These are phyloP conservation scores for Moesziomyces parantarcticus DNA, from an alignment of 1,284 basidiomycete genomes.

Conservation along the genomic window DNA sequence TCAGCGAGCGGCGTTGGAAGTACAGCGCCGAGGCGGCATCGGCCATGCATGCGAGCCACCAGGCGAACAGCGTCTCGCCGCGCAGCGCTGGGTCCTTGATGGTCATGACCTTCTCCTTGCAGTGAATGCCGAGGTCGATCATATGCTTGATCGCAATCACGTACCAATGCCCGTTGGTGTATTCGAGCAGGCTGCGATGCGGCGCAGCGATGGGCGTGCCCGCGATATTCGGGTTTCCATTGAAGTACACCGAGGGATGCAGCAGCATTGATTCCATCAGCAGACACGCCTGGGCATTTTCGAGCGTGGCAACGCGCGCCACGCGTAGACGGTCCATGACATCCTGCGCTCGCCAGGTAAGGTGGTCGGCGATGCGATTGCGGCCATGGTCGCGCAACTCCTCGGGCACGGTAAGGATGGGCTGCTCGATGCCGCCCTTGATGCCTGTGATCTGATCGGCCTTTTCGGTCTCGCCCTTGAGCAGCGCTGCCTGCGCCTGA, in stretches of 20 bases:
- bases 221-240: constrained; percentile 28
- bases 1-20: constrained; percentile 74
- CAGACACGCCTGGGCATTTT: constrained; percentile 74
- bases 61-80: constrained; percentile 73
- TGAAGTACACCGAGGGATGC: constrained; percentile 39
- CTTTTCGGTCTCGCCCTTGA: constrained; percentile 42
- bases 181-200: constrained; percentile 29
- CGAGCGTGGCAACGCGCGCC: constrained; percentile 79
- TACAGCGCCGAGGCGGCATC: constrained; percentile 75
- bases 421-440: constrained; percentile 50
- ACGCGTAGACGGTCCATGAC: constrained; percentile 81
- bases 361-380: constrained; percentile 79
- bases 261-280: constrained; percentile 51
- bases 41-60: constrained; percentile 77
- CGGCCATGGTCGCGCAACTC: constrained; percentile 70
- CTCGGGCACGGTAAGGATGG: constrained; percentile 43
- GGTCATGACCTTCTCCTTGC: constrained; percentile 45
- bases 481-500: constrained; percentile 37
- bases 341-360: constrained; percentile 73
- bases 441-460: constrained; percentile 42
- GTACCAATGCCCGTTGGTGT: constrained; percentile 52
- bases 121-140: constrained; percentile 54
- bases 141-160: constrained; percentile 52
- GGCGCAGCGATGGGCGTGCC: constrained; percentile 32
- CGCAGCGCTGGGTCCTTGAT: constrained; percentile 43